Evolutionary conservation across 495 filamentous ascomycete genomes (phyloP), one percentile per base, ranked within the genome.

Genomic region (Neurospora sp.): DNA sequence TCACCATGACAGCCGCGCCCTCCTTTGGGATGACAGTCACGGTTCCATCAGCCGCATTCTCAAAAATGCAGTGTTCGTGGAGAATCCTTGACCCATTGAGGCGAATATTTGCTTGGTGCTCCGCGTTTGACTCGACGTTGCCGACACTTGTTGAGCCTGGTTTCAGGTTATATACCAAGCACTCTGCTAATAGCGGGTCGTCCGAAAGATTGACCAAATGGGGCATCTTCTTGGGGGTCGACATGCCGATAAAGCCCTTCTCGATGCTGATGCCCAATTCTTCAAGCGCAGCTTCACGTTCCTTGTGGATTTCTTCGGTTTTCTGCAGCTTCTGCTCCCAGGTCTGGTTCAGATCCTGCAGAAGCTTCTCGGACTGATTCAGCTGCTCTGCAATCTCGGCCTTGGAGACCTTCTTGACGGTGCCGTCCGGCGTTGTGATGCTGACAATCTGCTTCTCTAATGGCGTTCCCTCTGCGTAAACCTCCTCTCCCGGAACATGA

Each of bases 221-320:
- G 6, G 96, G 96, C 92, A 98, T 98, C 83, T 96, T 97, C 83
- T 98, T 99, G 1, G 96, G 96, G 12, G 95, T 98, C 54, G 93
- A 94, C 62, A 99, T 83, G 39, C 96, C 96, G 72, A 99, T 90
- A 79, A 97, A 98, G 16, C 96, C 96, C 80, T 98, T 99, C 79
- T 98, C 96, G 75, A 99, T 99, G 80, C 94, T 97, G 81, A 99
- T 98, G 72, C 96, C 96, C 37, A 99, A 87, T 80, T 99, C 96
- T 83, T 99, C 96, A 40, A 99, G 84, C 11, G 96, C 96, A 41
- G 93, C 88, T 83, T 99, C 96, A 71, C 96, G 92, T 79, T 99
- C 96, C 78, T 97, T 98, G 85, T 98, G 96, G 72, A 99, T 98
- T 73, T 92, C 87, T 78, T 99, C 96, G 2, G 96, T 99, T 81